Evolutionary conservation across 2,329 filamentous ascomycete species (phyloP).

Genomic region (Microsporum ferrugineum): DNA sequence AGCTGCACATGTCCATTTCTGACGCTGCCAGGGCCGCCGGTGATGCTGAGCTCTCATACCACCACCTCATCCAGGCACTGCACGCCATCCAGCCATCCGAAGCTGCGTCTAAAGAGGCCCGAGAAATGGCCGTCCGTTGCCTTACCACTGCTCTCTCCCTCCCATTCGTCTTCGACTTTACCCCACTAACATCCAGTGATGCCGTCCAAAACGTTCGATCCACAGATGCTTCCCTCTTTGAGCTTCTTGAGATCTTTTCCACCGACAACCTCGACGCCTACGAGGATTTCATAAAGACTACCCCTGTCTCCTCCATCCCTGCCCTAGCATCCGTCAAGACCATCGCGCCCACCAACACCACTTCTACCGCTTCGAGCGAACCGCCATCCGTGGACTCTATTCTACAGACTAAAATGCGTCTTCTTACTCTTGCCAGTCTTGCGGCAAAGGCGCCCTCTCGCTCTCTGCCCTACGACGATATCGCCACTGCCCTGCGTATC

Average conservation of each 20-base stretch:
- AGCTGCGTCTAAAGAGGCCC: conserved; percentile 43
- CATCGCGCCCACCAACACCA: neutral
- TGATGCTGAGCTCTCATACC: conserved; percentile 64
- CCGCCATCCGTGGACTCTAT: conserved; percentile 39
- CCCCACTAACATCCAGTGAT: conserved; percentile 57
- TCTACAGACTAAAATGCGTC: conserved; percentile 88
- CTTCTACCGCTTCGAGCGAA: neutral
- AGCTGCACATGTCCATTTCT: conserved; percentile 70
- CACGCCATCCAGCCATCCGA: conserved; percentile 58
- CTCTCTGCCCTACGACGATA: conserved; percentile 77
- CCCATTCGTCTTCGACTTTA: conserved; percentile 59
- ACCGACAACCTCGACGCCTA: conserved; percentile 91
- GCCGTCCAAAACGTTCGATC: conserved; percentile 78
- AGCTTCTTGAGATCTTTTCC: conserved; percentile 90
- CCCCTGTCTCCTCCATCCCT: conserved; percentile 50
- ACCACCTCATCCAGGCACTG: conserved; percentile 63
- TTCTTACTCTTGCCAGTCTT: conserved; percentile 82
- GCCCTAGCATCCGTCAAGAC: conserved; percentile 50
- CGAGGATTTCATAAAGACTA: conserved; percentile 73
- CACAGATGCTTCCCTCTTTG: conserved; percentile 72
- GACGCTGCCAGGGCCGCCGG: conserved; percentile 68
- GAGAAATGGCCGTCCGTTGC: conserved; percentile 50
- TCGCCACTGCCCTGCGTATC: conserved; percentile 75
- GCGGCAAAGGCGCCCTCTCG: conserved; percentile 73
- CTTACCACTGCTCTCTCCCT: conserved; percentile 56